Evolutionary conservation across 228 moss, liverwort and hornwort species (phyloP).

Genomic region (Sphagnum magellanicum): DNA sequence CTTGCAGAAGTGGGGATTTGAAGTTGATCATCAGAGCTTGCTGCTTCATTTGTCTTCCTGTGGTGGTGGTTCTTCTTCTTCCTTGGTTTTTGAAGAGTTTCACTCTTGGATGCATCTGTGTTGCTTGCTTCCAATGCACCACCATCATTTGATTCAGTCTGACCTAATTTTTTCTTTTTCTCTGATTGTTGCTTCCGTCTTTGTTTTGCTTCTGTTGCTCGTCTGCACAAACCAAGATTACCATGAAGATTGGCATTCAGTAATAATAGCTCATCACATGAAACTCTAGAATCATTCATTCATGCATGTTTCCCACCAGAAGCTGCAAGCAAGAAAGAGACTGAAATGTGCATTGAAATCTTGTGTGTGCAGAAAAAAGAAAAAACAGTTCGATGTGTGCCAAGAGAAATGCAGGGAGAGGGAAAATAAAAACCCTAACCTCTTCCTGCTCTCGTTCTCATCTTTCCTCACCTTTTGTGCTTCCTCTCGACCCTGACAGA

Average conservation of each 20-base stretch:
- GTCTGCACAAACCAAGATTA: slow-evolving; percentile 11
- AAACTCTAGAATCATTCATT: neutral
- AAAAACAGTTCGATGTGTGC: too few species aligned
- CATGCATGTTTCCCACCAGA: neutral
- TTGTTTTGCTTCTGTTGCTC: slow-evolving; percentile 30
- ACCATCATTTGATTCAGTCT: slow-evolving; percentile 3
- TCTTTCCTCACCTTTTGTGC: slow-evolving; percentile 31
- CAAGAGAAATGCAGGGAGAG: neutral
- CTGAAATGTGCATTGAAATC: neutral
- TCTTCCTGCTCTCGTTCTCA: slow-evolving; percentile 47
- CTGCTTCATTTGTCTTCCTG: slow-evolving; percentile 12
- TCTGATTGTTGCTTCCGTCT: slow-evolving; percentile 34
- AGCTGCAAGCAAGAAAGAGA: neutral
- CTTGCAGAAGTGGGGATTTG: slow-evolving; percentile 14
- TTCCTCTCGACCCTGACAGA: slow-evolving; percentile 46
- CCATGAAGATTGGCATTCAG: slow-evolving; percentile 3
- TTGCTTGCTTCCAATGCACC: slow-evolving; percentile 4
- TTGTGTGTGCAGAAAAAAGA: neutral
- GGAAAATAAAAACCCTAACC: slow-evolving; percentile 8
- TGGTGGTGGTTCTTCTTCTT: slow-evolving; percentile 14
- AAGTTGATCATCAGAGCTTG: slow-evolving; percentile 12
- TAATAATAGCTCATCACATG: neutral
- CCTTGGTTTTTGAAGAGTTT: slow-evolving; percentile 1
- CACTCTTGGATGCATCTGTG: slow-evolving; percentile 1
- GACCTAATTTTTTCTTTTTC: slow-evolving; percentile 4